Base-by-base conservation (phyloP, 495 filamentous ascomycete genomes). In the Aspergillus haitiensis region DNA sequence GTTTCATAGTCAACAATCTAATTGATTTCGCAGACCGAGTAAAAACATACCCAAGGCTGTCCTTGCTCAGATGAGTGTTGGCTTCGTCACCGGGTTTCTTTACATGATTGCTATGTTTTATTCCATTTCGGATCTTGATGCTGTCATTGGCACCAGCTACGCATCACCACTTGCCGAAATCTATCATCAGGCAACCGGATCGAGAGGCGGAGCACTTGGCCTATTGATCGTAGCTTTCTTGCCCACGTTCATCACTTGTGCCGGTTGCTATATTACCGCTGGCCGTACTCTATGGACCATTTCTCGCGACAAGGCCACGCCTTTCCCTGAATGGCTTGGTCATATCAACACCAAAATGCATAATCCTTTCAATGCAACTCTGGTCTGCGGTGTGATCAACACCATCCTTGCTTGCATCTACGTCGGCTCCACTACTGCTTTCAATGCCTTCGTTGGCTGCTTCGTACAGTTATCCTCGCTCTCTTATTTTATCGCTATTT, bases 251-350 rank as follows among this genome's bases (percentile, higher is more conserved):
- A 77, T 86, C 56, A 85, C 84, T 58, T 75, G 78, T 27, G 74
- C 90, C 50, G 90, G 88, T 12, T 87, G 84, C 36, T 85, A 88
- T 39, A 77, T 93, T 56, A 93, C 89, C 27, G 84, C 85, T 49
- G 87, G 89, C n/a, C 85, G 91, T n/a, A 87, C 86, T n/a, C 84
- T 89, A 63, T 96, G 91, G 91, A 86, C 89, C 3, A 81, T 96
- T 11, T 84, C 88, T 36, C 85, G 91, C 36, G 91, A 96, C 69
- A 79, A 85, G 13, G 80, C 78, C 11, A 80, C 77, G 6, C 80
- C 79, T 0, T 82, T 78, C 68, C 55, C 69, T 9, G 58, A 60
- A 10, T 77, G 71, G 67, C 64, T 79, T 13, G 68, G 74, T 15
- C 70, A 58, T 12, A 73, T 82, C 69, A 70, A 72, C 62, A 58